Conservation (phyloP, 352 stramenopile species). For the Pythium aquatile region DNA sequence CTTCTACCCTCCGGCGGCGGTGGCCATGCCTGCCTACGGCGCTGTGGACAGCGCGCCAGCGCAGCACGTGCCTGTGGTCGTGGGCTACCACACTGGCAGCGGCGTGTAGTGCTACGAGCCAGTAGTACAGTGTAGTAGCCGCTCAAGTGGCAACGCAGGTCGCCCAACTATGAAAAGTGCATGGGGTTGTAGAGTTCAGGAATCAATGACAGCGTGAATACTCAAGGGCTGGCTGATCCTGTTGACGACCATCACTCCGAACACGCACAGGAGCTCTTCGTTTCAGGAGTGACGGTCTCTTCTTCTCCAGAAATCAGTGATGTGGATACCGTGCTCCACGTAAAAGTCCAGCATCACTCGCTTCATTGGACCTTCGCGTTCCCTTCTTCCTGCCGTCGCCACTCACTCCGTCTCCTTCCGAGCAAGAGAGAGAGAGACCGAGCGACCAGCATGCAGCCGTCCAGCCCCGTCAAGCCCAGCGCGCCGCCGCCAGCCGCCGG, state of each 20-base stretch:
- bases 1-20: constrained; percentile 5
- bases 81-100: constrained; percentile 1
- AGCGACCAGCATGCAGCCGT: constrained; percentile 14
- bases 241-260: constrained; percentile 4
- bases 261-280: not conserved
- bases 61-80: not conserved
- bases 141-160: too few relatives aligned
- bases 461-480: constrained; percentile 28
- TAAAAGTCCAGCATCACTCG: too few relatives aligned
- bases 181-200: too few relatives aligned
- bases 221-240: not conserved
- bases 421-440: not conserved
- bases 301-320: constrained; percentile 8
- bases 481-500: constrained; percentile 6
- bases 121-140: too few relatives aligned
- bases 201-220: too few relatives aligned
- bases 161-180: too few relatives aligned
- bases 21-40: constrained; percentile 5
- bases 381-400: not conserved
- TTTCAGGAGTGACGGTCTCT: constrained; percentile 11
- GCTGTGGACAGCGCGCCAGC: not conserved
- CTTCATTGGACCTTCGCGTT: too few relatives aligned
- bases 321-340: not conserved
- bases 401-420: not conserved
- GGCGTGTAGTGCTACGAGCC: not conserved